Evolutionary conservation across 371 early-diverging fungal genomes (phyloP).

Genomic region (Rhizopus stolonifer): DNA sequence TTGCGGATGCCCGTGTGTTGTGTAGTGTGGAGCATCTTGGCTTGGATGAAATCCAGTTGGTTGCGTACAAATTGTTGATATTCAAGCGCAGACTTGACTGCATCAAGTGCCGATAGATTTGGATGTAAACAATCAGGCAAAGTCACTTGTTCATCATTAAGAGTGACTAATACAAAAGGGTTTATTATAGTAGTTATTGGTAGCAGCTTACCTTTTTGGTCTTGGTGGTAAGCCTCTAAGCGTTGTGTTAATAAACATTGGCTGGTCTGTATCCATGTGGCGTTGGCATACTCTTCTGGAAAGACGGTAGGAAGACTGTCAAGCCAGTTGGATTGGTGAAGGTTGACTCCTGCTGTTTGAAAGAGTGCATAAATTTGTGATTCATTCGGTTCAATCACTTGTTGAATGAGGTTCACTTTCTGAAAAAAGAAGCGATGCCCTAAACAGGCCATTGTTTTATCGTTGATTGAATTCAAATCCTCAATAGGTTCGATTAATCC

Average conservation of each 20-base stretch:
- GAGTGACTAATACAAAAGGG: too few species aligned
- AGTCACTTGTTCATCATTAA: too few species aligned
- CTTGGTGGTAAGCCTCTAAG: too few species aligned
- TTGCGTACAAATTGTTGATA: conserved; percentile 36
- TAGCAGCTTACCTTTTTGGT: too few species aligned
- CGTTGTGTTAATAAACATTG: too few species aligned
- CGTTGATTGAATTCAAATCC: not conserved
- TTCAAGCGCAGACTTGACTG: conserved; percentile 30
- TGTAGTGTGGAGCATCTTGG: conserved; percentile 43
- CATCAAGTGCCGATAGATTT: conserved; percentile 25
- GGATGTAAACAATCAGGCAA: conserved; percentile 15
- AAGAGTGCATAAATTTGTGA: not conserved
- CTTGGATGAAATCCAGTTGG: conserved; percentile 50
- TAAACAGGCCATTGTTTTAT: conserved; percentile 22
- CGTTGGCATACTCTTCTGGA: too few species aligned
- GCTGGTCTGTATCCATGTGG: too few species aligned
- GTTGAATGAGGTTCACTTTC: conserved; percentile 19
- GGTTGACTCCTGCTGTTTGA: not conserved
- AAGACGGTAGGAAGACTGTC: too few species aligned
- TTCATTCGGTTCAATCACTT: not conserved
- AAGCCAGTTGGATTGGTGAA: too few species aligned
- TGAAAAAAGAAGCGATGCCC: conserved; percentile 39
- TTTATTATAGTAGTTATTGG: too few species aligned
- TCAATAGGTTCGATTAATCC: not conserved
- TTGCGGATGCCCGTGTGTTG: conserved; percentile 39